A percentile compares a stretch with the other conserved stretches of the same genome.
These are phyloP conservation scores for Aspergillus panamensis DNA, from an alignment of 495 filamentous ascomycete species.

Conservation along the genomic window DNA sequence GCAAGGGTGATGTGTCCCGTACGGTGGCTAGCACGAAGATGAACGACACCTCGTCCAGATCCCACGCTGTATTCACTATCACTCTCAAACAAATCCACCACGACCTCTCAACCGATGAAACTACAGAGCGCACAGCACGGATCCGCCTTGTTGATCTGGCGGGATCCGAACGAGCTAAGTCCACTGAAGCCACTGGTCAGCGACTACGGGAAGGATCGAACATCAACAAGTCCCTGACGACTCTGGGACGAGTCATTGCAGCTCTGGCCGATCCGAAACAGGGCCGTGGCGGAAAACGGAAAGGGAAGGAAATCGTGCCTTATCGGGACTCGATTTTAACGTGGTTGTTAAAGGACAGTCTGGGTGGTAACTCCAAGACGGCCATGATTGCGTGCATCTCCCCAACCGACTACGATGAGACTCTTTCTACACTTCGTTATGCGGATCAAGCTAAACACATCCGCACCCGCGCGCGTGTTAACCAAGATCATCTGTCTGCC, in stretches of 20 bases:
- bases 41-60: slow-evolving; percentile 95
- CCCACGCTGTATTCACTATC: slow-evolving; percentile 96
- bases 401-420: slow-evolving; percentile 95
- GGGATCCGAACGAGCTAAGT: slow-evolving; percentile 90
- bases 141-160: slow-evolving; percentile 96
- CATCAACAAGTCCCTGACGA: slow-evolving; percentile 98
- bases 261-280: slow-evolving; percentile 82
- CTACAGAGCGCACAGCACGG: slow-evolving; percentile 86
- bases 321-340: slow-evolving; percentile 97
- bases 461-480: slow-evolving; percentile 92
- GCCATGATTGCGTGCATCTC: slow-evolving; percentile 99
- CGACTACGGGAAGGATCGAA: slow-evolving; percentile 91
- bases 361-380: slow-evolving; percentile 95
- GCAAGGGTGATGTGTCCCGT: slow-evolving; percentile 78
- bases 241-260: slow-evolving; percentile 93
- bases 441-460: slow-evolving; percentile 98
- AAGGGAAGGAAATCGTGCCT: slow-evolving; percentile 72
- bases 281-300: slow-evolving; percentile 45
- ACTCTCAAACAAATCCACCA: slow-evolving; percentile 96
- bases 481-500: slow-evolving; percentile 82
- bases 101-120: slow-evolving; percentile 90
- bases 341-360: slow-evolving; percentile 90
- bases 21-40: slow-evolving; percentile 98
- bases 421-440: slow-evolving; percentile 91
- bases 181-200: slow-evolving; percentile 89